Conservation (phyloP, 306 rosid genomes). For the Rubus idaeus region DNA sequence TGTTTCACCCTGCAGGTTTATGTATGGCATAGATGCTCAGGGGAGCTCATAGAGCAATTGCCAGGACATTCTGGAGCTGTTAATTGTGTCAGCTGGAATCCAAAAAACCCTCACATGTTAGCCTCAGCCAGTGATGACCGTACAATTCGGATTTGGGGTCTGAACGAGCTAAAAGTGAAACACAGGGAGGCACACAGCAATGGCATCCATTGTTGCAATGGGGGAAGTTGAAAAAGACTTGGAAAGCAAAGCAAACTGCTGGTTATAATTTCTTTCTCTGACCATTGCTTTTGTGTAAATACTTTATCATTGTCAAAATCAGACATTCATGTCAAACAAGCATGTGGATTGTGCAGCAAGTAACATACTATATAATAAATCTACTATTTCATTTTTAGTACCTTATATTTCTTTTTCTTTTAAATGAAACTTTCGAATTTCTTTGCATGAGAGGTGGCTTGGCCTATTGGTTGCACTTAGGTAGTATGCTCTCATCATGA, state of each 20-base stretch:
- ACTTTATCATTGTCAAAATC: slow-evolving; percentile 49
- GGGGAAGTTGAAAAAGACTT: slow-evolving; percentile 53
- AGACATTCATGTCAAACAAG: slow-evolving; percentile 69
- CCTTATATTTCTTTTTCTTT: background rate
- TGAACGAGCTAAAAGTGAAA: slow-evolving; percentile 56
- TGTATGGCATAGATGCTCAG: slow-evolving; percentile 80
- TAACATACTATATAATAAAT: slow-evolving; percentile 50
- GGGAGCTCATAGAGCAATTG: slow-evolving; percentile 69
- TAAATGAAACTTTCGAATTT: background rate
- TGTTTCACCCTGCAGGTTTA: slow-evolving; percentile 62
- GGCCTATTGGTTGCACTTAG: slow-evolving; percentile 1
- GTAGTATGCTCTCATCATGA: background rate
- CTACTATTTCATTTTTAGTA: slow-evolving; percentile 23
- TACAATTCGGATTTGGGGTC: slow-evolving; percentile 94
- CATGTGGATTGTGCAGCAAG: slow-evolving; percentile 58
- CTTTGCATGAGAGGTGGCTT: slow-evolving; percentile 7
- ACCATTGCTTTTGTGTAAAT: slow-evolving; percentile 80
- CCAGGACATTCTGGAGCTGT: slow-evolving; percentile 97
- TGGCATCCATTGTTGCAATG: slow-evolving; percentile 85
- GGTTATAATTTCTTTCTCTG: slow-evolving; percentile 46
- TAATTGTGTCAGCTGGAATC: slow-evolving; percentile 97
- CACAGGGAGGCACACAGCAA: slow-evolving; percentile 58
- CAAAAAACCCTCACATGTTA: slow-evolving; percentile 88
- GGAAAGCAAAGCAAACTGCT: slow-evolving; percentile 26
- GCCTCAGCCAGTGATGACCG: slow-evolving; percentile 98